Evolutionary conservation across 805 yeast genomes (phyloP).

Genomic region (Spathaspora boniae): DNA sequence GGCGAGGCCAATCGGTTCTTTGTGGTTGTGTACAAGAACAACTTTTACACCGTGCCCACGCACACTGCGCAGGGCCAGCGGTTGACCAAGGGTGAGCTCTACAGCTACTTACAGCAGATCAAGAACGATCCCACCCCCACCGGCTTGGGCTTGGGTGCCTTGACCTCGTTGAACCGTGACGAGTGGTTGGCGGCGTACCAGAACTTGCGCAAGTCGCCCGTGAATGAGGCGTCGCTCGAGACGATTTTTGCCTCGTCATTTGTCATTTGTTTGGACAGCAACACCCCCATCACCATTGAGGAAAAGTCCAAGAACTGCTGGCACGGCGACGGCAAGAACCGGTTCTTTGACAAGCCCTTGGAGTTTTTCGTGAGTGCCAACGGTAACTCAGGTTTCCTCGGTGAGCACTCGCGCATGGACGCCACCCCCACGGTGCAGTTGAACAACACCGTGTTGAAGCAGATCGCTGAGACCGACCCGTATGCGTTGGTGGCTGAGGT

Average conservation of each 20-base stretch:
- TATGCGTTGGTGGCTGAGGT: constrained; percentile 25
- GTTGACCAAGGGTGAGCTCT: constrained; percentile 46
- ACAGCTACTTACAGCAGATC: constrained; percentile 58
- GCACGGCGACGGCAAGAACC: constrained; percentile 94
- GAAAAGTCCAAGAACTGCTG: constrained; percentile 83
- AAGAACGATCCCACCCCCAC: constrained; percentile 30
- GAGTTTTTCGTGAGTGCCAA: constrained; percentile 79
- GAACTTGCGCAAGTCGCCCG: constrained; percentile 55
- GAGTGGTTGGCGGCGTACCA: constrained; percentile 64
- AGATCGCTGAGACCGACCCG: constrained; percentile 46
- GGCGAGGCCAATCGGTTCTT: constrained; percentile 58
- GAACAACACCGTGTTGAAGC: constrained; percentile 69
- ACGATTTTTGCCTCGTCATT: constrained; percentile 76
- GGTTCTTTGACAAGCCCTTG: constrained; percentile 89
- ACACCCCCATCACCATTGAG: constrained; percentile 71
- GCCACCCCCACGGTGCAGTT: constrained; percentile 92
- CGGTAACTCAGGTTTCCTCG: constrained; percentile 88
- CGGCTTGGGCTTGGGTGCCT: constrained; percentile 65
- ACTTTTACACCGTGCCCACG: constrained; percentile 67
- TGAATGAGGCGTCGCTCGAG: constrained; percentile 58
- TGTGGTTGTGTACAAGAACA: constrained; percentile 68
- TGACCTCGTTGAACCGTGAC: constrained; percentile 85
- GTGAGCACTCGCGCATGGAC: constrained; percentile 97
- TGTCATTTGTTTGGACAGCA: constrained; percentile 71
- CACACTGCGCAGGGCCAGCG: constrained; percentile 49